Conservation (phyloP, 1,284 basidiomycete species). For the Ganoderma boninense region DNA sequence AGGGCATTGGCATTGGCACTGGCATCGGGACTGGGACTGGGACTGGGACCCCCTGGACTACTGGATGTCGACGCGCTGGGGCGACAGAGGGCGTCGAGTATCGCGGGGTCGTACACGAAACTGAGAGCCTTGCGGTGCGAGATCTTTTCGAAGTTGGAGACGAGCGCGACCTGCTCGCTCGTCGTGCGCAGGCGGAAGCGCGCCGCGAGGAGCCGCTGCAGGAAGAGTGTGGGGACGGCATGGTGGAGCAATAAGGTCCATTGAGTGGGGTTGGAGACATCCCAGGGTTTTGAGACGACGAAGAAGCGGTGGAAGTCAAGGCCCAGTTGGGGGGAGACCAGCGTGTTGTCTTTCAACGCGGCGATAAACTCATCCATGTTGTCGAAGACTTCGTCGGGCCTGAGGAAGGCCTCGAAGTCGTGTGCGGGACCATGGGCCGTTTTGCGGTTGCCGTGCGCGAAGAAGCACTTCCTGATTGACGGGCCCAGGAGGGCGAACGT, state of each 20-base stretch:
- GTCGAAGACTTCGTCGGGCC: neutral
- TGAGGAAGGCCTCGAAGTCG: neutral
- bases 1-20: no score
- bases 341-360: neutral
- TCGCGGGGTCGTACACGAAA: neutral
- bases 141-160: neutral
- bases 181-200: neutral
- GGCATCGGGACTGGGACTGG: no score
- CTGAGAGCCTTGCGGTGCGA: neutral
- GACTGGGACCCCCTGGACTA: no score
- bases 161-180: neutral
- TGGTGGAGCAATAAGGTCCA: neutral
- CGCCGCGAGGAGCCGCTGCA: neutral
- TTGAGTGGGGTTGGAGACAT: neutral
- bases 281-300: neutral
- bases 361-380: neutral
- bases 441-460: neutral
- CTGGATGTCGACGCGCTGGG: no score
- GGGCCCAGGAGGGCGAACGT: neutral
- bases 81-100: neutral
- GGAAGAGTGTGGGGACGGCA: neutral
- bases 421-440: neutral
- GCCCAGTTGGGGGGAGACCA: neutral
- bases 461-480: neutral
- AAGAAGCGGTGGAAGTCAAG: conserved; percentile 1